Evolutionary conservation across 768 basidiomycete genomes (phyloP).

Genomic region (Hemileccinum rubropunctum): DNA sequence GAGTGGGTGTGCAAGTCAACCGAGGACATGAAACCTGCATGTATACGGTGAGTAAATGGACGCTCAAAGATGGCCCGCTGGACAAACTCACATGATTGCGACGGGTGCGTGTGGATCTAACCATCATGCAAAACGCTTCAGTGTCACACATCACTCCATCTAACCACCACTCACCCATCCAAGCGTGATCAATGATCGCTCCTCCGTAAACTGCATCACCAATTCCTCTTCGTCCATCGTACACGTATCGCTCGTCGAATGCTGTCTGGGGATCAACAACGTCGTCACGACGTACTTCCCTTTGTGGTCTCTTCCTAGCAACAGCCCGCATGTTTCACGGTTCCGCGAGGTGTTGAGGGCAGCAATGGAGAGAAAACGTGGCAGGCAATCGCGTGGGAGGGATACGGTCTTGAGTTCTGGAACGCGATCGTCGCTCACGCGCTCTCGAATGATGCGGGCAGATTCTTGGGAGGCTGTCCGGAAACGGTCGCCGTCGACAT

Average conservation of each 20-base stretch:
- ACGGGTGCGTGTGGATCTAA: constrained; percentile 91
- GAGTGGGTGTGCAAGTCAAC: constrained; percentile 91
- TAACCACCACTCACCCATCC: constrained; percentile 71
- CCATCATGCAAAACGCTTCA: not conserved
- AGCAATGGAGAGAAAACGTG: constrained; percentile 75
- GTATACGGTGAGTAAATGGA: not conserved
- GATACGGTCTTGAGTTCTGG: constrained; percentile 59
- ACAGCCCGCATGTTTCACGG: constrained; percentile 82
- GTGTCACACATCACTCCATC: not conserved
- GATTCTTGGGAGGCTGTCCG: constrained; percentile 35
- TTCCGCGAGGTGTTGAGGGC: constrained; percentile 74
- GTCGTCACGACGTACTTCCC: constrained; percentile 73
- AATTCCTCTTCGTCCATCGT: constrained; percentile 89
- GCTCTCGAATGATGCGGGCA: constrained; percentile 33
- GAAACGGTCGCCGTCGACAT: constrained; percentile 26
- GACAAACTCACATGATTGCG: constrained; percentile 68
- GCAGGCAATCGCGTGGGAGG: constrained; percentile 72
- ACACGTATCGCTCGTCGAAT: constrained; percentile 88
- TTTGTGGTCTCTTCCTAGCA: constrained; percentile 67
- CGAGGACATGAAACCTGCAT: constrained; percentile 88
- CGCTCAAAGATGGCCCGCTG: not conserved
- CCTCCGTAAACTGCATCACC: constrained; percentile 81
- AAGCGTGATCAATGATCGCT: constrained; percentile 76
- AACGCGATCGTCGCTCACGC: constrained; percentile 28
- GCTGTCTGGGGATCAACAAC: constrained; percentile 84